phyloP scores from a whole-genome alignment of 75 land plant genomes.

The Selaginella moellendorffii region DNA sequence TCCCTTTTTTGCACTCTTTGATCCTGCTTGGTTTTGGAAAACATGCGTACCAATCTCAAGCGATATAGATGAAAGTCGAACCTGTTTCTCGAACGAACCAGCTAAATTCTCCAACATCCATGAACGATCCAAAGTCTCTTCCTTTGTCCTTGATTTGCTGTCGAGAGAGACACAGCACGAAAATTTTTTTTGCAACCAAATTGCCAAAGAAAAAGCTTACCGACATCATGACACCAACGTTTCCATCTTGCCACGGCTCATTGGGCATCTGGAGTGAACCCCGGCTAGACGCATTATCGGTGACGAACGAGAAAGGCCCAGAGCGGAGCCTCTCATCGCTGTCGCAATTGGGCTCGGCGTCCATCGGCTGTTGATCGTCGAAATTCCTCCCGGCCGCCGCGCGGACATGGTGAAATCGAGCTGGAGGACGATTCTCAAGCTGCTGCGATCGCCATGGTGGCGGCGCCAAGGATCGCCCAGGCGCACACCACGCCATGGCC shows the following conservation, averaged over 20 bases:
- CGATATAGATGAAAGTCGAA: slow-evolving; percentile 7
- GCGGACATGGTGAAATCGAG: too few species aligned
- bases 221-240: slow-evolving; percentile 85
- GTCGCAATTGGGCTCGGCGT: too few species aligned
- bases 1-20: slow-evolving; percentile 39
- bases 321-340: slow-evolving; percentile 12
- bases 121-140: slow-evolving; percentile 65
- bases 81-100: slow-evolving; percentile 99
- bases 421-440: too few species aligned
- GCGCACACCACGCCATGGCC: too few species aligned
- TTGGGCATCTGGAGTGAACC: slow-evolving; percentile 81
- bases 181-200: background rate
- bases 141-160: slow-evolving; percentile 91
- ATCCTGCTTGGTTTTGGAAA: slow-evolving; percentile 28
- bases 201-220: slow-evolving; percentile 20
- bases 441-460: too few species aligned
- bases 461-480: too few species aligned
- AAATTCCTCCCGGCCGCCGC: too few species aligned
- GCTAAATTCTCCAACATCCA: slow-evolving; percentile 49
- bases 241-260: slow-evolving; percentile 77
- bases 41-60: background rate
- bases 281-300: slow-evolving; percentile 84
- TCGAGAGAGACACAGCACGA: background rate
- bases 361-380: too few species aligned
- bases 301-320: slow-evolving; percentile 78